Evolutionary conservation across 2,329 filamentous ascomycete species (phyloP).

Genomic region (Parastagonospora avenae): DNA sequence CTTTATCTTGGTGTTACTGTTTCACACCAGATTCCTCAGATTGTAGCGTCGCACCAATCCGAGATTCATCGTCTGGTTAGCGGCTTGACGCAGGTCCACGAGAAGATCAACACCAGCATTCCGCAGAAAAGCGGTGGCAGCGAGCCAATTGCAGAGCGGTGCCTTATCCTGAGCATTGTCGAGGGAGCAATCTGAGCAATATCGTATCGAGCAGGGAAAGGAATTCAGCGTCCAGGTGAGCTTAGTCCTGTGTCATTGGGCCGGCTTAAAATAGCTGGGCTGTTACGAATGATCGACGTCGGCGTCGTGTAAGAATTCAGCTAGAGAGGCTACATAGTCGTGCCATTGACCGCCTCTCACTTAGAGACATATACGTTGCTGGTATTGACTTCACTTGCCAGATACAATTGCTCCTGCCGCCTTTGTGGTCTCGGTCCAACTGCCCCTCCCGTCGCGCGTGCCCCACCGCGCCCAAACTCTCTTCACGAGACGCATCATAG

Average conservation of each 20-base stretch:
- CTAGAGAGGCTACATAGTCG: not conserved
- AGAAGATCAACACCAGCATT: conserved; percentile 7
- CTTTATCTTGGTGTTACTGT: conserved; percentile 12
- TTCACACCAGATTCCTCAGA: conserved; percentile 10
- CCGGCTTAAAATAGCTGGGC: conserved; percentile 21
- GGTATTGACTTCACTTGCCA: conserved; percentile 7
- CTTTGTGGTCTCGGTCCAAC: not conserved
- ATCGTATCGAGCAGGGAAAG: not conserved
- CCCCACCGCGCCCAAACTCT: conserved; percentile 12
- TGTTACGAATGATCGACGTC: conserved; percentile 2
- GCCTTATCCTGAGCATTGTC: conserved; percentile 25
- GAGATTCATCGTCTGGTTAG: conserved; percentile 6
- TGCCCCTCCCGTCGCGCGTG: conserved; percentile 8
- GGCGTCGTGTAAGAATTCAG: not conserved
- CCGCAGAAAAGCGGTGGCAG: conserved; percentile 35
- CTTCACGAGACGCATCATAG: conserved; percentile 1
- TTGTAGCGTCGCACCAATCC: conserved; percentile 23
- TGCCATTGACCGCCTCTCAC: not conserved
- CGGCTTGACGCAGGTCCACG: conserved; percentile 12
- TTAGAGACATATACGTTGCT: not conserved
- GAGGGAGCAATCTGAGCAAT: not conserved
- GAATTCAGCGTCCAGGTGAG: conserved; percentile 24
- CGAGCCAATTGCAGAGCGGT: conserved; percentile 36
- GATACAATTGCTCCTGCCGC: conserved; percentile 8
- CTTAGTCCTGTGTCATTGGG: conserved; percentile 22